phyloP scores from a whole-genome alignment of 2,329 filamentous ascomycete genomes.

The Aureobasidium mangrovei region DNA sequence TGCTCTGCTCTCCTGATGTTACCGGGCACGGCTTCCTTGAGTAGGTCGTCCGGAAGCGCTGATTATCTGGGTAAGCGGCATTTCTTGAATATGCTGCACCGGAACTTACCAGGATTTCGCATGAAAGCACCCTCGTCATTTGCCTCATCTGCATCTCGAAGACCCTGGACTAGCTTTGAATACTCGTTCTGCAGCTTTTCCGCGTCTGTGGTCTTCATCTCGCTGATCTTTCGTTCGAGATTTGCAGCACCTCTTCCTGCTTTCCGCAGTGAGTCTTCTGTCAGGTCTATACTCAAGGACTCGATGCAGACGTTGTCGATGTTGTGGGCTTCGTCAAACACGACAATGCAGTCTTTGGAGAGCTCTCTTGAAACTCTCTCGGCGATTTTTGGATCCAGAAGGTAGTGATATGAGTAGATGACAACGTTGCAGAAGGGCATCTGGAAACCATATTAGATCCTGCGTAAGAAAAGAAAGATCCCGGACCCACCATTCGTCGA shows the following conservation, averaged over 20 bases:
- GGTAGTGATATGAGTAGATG: conserved; percentile 98
- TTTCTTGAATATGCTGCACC: neutral
- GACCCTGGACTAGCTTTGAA: conserved; percentile 83
- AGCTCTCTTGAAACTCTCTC: conserved; percentile 91
- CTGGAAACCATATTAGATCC: neutral
- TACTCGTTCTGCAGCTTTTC: conserved; percentile 94
- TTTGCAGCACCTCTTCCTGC: conserved; percentile 86
- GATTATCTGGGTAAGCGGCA: no score
- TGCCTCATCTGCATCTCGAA: conserved; percentile 80
- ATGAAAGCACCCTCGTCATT: conserved; percentile 94
- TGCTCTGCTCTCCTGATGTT: conserved; percentile 95
- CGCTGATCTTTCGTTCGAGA: conserved; percentile 78
- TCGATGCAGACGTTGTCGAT: conserved; percentile 99
- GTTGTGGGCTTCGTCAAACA: conserved; percentile 98
- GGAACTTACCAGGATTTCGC: conserved; percentile 60
- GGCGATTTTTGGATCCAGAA: conserved; percentile 95
- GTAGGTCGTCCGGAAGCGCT: conserved; percentile 80
- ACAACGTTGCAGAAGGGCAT: conserved; percentile 99
- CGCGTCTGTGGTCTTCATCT: conserved; percentile 94
- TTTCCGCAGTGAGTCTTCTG: conserved; percentile 85
- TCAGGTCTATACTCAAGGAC: conserved; percentile 90
- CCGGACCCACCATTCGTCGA: conserved; percentile 58
- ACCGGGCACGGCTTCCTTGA: conserved; percentile 91
- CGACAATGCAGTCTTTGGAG: conserved; percentile 95
- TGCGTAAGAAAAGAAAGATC: neutral